Percentiles rank a stretch among this genome's conserved stretches.
phyloP scores from a whole-genome alignment of 2,329 filamentous ascomycete species.

The Aspergillus sp. region DNA sequence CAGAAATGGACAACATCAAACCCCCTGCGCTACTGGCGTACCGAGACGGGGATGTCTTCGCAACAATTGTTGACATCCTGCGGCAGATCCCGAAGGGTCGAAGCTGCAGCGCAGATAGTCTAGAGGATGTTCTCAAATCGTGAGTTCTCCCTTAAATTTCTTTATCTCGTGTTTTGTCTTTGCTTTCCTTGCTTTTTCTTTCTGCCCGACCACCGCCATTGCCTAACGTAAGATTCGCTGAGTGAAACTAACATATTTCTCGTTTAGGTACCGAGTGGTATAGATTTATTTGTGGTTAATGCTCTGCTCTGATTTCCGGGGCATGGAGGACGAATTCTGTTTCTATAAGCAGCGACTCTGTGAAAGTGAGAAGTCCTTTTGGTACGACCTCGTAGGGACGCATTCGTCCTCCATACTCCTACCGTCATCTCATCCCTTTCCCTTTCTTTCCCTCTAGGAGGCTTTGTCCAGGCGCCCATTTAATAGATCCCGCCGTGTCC shows the following conservation, averaged over 20 bases:
- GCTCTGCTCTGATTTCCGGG: background rate
- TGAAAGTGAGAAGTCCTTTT: background rate
- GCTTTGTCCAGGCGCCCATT: background rate
- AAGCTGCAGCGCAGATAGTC: constrained; percentile 50
- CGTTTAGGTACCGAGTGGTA: constrained; percentile 8
- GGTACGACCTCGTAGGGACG: background rate
- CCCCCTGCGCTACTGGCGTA: constrained; percentile 90
- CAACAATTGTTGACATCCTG: constrained; percentile 82
- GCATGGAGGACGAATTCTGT: background rate
- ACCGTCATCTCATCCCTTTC: background rate
- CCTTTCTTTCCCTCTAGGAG: background rate
- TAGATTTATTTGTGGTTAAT: background rate
- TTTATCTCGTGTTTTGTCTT: background rate
- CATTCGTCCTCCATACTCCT: background rate
- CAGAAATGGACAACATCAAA: constrained; percentile 87
- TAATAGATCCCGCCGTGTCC: background rate
- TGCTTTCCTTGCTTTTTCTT: background rate
- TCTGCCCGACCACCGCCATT: background rate
- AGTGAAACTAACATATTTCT: background rate
- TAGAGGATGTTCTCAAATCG: constrained; percentile 60
- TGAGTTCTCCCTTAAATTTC: constrained; percentile 35
- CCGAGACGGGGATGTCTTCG: constrained; percentile 83
- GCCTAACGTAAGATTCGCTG: background rate
- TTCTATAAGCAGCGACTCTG: background rate
- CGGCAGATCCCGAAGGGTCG: constrained; percentile 72